Base-by-base conservation (phyloP, 2,329 filamentous ascomycete species). In the Fusarium nanum region DNA sequence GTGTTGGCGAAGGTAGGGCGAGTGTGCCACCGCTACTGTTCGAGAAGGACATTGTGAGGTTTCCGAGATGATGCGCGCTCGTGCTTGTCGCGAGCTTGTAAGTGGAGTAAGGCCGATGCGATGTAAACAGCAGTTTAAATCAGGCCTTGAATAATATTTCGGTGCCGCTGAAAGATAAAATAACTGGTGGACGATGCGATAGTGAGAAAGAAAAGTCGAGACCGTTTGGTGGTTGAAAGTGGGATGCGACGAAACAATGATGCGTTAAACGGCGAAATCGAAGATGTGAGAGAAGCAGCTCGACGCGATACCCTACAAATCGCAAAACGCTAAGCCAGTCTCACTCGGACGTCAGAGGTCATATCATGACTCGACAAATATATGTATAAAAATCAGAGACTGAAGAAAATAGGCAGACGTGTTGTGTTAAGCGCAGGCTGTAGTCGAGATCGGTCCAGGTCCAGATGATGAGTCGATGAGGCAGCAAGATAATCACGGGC, bases 1-100 rank as follows among this genome's bases (percentile, higher is more conserved):
- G 90, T 49, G 92, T 95, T 62, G 95, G 94, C 67, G 94, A 97
- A 70, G 93, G 91, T 75, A 97, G 86, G 76, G 96, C 93, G 75
- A 97, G 86, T 63, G 93, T 95, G 76, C 93, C 93, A 78, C 92
- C 92, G 61, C 85, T 83, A 74, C 82, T 81, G 76, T 85, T 87
- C 53, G 85, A 85, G 79, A 87, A 89, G 72, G 87, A 85, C 87
- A 89, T 88, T 77, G 72, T 83, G 76, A 68, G 52, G 67, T 55
- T 58, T 58, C 60, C 76, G 76, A 73, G 76, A 78, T 77, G 76
- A 62, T 72, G 60, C 58, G 64, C 57, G 60, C 54, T 70, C 57
- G 63, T 57, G 47, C 62, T 41, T 73, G 71, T 68, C 68, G 73
- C 70, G 73, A 73, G 71, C 68, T 68, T 65, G 55, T 68, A 58